phyloP scores from a whole-genome alignment of 306 rosid species.

The Prunus armeniaca region DNA sequence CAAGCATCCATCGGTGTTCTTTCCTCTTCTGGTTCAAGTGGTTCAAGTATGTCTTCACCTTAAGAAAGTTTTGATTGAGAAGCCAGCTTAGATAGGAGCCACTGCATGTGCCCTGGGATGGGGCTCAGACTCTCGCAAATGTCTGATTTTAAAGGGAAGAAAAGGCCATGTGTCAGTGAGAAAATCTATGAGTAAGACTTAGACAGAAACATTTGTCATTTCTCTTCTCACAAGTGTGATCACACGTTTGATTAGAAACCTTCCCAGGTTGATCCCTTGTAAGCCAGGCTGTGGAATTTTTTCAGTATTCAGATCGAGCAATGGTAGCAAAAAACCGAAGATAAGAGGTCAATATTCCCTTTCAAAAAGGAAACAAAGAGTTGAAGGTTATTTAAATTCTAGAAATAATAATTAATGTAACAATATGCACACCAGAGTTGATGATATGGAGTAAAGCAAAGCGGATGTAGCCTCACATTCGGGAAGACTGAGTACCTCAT shows the following conservation, averaged over 20 bases:
- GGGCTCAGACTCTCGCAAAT: conserved; percentile 95
- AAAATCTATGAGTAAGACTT: conserved; percentile 13
- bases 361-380: too few relatives aligned
- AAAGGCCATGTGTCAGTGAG: conserved; percentile 7
- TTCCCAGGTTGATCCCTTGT: conserved; percentile 90
- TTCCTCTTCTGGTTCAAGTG: too few relatives aligned
- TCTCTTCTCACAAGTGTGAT: conserved; percentile 84
- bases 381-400: too few relatives aligned
- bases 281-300: conserved; percentile 78
- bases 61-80: conserved; percentile 60
- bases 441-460: too few relatives aligned
- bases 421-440: too few relatives aligned
- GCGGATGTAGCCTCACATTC: too few relatives aligned
- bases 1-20: too few relatives aligned
- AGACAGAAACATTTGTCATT: conserved; percentile 57
- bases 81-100: conserved; percentile 88
- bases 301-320: conserved; percentile 25
- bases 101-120: conserved; percentile 87
- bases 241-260: conserved; percentile 90
- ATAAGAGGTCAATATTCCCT: background rate
- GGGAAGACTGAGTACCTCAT: conserved; percentile 58
- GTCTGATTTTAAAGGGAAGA: conserved; percentile 41
- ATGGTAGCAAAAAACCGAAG: background rate
- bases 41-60: conserved; percentile 41
- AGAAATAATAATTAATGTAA: too few relatives aligned